phyloP scores from a whole-genome alignment of 352 stramenopile genomes.

The Achlya hypogyna region DNA sequence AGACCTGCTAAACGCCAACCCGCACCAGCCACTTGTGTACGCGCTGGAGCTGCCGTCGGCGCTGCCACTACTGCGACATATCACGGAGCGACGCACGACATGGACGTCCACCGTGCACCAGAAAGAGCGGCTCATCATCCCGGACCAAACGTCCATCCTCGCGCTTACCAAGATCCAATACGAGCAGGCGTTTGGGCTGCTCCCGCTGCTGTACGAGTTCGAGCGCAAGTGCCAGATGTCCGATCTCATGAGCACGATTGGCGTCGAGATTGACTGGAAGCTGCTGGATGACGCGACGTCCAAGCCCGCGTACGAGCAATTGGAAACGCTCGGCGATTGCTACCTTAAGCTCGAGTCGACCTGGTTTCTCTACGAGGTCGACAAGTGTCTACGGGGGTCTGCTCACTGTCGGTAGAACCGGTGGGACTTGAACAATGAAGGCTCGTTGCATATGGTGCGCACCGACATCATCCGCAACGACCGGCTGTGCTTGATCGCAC shows the following conservation, averaged over 20 bases:
- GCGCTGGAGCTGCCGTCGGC: constrained; percentile 63
- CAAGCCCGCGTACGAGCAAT: constrained; percentile 73
- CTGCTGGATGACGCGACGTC: constrained; percentile 72
- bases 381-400: too few species aligned
- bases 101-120: constrained; percentile 46
- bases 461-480: constrained; percentile 84
- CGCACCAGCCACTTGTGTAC: constrained; percentile 51
- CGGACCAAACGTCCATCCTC: constrained; percentile 58
- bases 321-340: constrained; percentile 78
- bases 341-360: constrained; percentile 81
- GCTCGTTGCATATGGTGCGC: constrained; percentile 57
- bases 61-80: constrained; percentile 68
- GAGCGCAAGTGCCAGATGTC: constrained; percentile 84
- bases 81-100: constrained; percentile 70
- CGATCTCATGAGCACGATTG: constrained; percentile 71
- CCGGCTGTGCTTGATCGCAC: constrained; percentile 61
- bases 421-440: constrained; percentile 61
- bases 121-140: constrained; percentile 68
- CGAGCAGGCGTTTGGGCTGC: constrained; percentile 70
- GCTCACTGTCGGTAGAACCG: too few species aligned
- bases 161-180: constrained; percentile 56
- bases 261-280: constrained; percentile 60
- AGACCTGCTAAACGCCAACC: constrained; percentile 46
- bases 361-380: constrained; percentile 68
- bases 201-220: constrained; percentile 82